Conservation (phyloP, 345 rosid genomes). For the Zanthoxylum bungeanum region DNA sequence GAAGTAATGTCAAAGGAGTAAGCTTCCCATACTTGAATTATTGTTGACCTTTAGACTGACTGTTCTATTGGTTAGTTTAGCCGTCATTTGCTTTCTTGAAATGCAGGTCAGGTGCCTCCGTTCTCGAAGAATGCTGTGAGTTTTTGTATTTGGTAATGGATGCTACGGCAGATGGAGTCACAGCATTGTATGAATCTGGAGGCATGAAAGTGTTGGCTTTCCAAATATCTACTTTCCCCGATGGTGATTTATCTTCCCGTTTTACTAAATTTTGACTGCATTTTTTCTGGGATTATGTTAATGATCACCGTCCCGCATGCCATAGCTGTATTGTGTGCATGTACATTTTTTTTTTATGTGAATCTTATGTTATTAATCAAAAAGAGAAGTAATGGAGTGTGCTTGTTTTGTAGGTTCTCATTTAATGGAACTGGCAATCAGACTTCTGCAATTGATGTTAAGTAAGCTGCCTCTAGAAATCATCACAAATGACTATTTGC, state of each 20-base stretch:
- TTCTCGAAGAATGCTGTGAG: constrained; percentile 74
- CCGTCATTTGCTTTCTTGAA: constrained; percentile 1
- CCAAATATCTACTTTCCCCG: constrained; percentile 50
- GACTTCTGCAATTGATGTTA: constrained; percentile 54
- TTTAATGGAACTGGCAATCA: constrained; percentile 67
- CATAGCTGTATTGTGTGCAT: too few relatives aligned
- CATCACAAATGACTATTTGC: constrained; percentile 30
- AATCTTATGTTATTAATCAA: too few relatives aligned
- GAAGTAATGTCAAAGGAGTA: constrained; percentile 54
- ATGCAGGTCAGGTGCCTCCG: constrained; percentile 36
- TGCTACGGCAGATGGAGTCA: constrained; percentile 55
- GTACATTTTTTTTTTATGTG: too few relatives aligned
- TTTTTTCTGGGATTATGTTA: background rate
- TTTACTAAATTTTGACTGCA: background rate
- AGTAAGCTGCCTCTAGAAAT: constrained; percentile 43
- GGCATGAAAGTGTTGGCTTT: constrained; percentile 70
- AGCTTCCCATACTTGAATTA: constrained; percentile 12
- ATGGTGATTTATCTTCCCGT: constrained; percentile 43
- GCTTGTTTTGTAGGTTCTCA: constrained; percentile 57
- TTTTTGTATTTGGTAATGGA: constrained; percentile 60
- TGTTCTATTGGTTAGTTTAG: background rate
- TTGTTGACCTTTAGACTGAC: background rate
- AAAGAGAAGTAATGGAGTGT: background rate
- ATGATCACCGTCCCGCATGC: background rate
- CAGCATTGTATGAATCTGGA: constrained; percentile 46